Evolutionary conservation across 2,329 filamentous ascomycete genomes (phyloP).

Genomic region (Sporothrix protearum): DNA sequence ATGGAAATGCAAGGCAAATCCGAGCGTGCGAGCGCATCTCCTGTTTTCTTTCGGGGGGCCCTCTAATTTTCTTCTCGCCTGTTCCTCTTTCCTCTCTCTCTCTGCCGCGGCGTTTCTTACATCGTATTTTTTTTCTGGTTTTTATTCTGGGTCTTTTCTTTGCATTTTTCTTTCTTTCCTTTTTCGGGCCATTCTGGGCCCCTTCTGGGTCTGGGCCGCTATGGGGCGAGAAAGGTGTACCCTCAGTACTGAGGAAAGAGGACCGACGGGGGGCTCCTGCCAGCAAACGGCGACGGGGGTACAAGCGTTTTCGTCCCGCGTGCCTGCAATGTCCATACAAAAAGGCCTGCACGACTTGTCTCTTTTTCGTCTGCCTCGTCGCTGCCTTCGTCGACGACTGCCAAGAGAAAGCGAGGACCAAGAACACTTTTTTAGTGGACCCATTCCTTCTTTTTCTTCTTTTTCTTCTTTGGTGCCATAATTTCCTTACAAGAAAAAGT

Average conservation of each 20-base stretch:
- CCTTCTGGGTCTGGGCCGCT: background rate
- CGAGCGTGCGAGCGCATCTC: constrained; percentile 12
- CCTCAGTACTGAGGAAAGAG: too few relatives aligned
- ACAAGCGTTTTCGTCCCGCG: constrained; percentile 19
- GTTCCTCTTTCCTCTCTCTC: background rate
- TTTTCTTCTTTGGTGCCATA: constrained; percentile 14
- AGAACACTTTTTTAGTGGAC: constrained; percentile 17
- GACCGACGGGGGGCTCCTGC: background rate
- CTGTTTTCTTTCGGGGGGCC: constrained; percentile 11
- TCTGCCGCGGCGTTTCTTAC: background rate
- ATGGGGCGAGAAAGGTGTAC: constrained; percentile 1
- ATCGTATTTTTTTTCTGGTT: constrained; percentile 13
- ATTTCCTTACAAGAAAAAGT: constrained; percentile 16
- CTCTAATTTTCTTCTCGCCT: background rate
- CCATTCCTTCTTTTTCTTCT: constrained; percentile 10
- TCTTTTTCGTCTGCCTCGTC: constrained; percentile 15
- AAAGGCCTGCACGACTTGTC: constrained; percentile 4
- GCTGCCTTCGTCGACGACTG: background rate
- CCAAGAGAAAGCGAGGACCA: background rate
- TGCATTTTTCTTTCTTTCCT: constrained; percentile 17
- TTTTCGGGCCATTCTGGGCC: constrained; percentile 11
- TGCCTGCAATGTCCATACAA: background rate
- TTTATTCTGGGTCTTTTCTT: constrained; percentile 8
- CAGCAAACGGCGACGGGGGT: constrained; percentile 16
- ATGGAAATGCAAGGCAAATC: background rate